phyloP scores from a whole-genome alignment of 192 early-diverging fungal species.

The Mortierella alpina region DNA sequence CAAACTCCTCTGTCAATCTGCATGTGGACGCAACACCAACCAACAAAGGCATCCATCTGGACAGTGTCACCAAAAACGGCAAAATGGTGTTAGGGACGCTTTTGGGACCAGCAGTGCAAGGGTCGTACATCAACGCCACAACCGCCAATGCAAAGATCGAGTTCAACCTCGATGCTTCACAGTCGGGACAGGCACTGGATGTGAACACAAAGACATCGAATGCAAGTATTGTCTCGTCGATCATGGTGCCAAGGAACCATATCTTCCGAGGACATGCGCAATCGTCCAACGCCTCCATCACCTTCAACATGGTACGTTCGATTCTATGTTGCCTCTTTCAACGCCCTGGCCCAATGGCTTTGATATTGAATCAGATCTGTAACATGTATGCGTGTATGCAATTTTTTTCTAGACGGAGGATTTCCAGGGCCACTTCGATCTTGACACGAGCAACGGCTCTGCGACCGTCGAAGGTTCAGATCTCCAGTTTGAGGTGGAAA shows the following conservation, averaged over 20 bases:
- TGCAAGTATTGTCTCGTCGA: conserved; percentile 21
- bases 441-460: conserved; percentile 25
- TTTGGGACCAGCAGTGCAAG: conserved; percentile 12
- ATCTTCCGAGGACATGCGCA: conserved; percentile 10
- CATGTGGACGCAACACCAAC: conserved; percentile 41
- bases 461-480: conserved; percentile 25
- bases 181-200: conserved; percentile 33
- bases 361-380: not conserved
- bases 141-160: conserved; percentile 34
- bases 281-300: conserved; percentile 28
- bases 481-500: conserved; percentile 24
- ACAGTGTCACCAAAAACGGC: conserved; percentile 36
- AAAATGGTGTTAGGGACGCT: conserved; percentile 29
- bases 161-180: conserved; percentile 47
- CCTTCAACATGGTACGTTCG: conserved; percentile 34
- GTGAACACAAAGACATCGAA: conserved; percentile 33
- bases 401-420: conserved; percentile 26
- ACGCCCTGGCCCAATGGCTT: too few species aligned
- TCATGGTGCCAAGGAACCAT: conserved; percentile 37
- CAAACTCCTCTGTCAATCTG: conserved; percentile 28
- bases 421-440: conserved; percentile 30
- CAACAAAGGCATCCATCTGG: conserved; percentile 20
- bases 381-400: not conserved
- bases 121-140: conserved; percentile 13
- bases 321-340: not conserved